Evolutionary conservation across 768 basidiomycete genomes (phyloP).

Genomic region (Amanita pseudoporphyria): DNA sequence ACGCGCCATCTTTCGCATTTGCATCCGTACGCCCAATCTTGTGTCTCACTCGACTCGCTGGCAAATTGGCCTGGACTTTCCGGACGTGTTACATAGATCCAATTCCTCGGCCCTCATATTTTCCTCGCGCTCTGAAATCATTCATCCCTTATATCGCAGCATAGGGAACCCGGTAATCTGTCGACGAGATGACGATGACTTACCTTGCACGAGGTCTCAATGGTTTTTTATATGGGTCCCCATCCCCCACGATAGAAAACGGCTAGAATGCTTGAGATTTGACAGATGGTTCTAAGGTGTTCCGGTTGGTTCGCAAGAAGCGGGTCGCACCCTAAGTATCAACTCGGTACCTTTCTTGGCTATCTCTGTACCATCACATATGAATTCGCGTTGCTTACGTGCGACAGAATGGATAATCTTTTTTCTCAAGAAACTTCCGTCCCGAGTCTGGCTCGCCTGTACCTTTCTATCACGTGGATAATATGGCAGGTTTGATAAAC

Average conservation of each 20-base stretch:
- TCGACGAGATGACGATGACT: background rate
- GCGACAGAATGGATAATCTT: background rate
- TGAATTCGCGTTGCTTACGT: background rate
- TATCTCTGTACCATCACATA: background rate
- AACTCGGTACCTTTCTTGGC: background rate
- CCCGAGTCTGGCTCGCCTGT: background rate
- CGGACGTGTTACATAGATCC: no score
- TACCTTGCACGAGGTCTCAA: no score
- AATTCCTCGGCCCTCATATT: background rate
- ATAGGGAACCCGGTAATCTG: no score
- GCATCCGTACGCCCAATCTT: background rate
- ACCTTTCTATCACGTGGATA: no score
- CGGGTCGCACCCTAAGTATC: background rate
- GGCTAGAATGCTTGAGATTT: background rate
- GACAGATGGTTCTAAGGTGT: background rate
- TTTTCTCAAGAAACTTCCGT: background rate
- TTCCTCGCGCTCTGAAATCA: slow-evolving; percentile 4
- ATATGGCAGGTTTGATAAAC: no score
- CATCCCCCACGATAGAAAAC: background rate
- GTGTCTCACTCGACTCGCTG: background rate
- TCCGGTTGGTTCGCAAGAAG: background rate
- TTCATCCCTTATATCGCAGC: background rate
- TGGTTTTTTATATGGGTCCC: no score
- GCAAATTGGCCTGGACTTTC: no score
- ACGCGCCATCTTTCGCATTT: background rate